Evolutionary conservation across 202 grass and related monocot species (phyloP), one percentile per base, ranked within the genome.

Genomic region (Schoenoplectus triqueter): DNA sequence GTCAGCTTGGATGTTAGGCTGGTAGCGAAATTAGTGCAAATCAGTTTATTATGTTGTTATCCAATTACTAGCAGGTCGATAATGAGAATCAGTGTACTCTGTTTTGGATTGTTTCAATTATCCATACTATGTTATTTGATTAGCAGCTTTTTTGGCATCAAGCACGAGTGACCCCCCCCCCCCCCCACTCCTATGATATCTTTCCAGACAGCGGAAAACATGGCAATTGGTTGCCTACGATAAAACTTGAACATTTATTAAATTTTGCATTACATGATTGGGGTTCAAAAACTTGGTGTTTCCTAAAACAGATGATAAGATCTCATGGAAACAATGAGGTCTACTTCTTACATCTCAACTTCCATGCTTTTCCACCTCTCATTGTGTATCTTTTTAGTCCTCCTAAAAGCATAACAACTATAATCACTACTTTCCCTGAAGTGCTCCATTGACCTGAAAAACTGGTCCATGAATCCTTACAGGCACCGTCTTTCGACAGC

Each of bases 351-450:
- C 88, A 94, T 75, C 81, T 74, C 84, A 93, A 87, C 44, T 90
- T 96, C 91, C 94, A 97, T 40, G 86, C 42, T 84, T 73, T 87
- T 75, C 89, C 94, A 69, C 94, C 84, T 42, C 85, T 69, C 74
- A 86, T 82, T 9, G 79, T 90, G 85, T 89, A 89, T 76, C 86
- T 97, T 69, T 97, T 97, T 1, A 94, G 85, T 83, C 81, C 88
- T 21, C 94, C 92, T n/a, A 89, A 92, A 73, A 94, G 77, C 92
- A 97, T 97, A 0, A 97, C 90, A 47, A 80, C 13, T 59, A 94
- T 90, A 39, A 97, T 83, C 14, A 97, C 31, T 55, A 91, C 5
- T 80, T 97, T 92, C 51, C 92, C 87, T 5, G 73, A 80, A 84
- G 78, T 80, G n/a, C 87, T 97, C 90, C 94, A 97, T 48, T 66